phyloP scores from a whole-genome alignment of 352 stramenopile genomes.

The Globisporangium polare region DNA sequence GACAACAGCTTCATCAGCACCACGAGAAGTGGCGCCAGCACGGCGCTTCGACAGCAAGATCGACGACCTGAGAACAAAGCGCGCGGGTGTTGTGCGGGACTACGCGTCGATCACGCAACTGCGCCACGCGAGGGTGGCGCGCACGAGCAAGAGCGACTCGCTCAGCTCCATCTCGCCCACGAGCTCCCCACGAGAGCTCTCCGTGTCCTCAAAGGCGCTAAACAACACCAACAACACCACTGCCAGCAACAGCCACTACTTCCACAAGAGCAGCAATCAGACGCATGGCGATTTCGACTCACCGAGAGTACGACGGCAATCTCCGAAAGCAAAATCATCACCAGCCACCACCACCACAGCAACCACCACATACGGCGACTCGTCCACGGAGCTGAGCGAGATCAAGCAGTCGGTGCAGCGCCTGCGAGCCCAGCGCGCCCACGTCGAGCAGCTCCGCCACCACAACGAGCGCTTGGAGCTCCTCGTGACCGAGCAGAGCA shows the following conservation, averaged over 20 bases:
- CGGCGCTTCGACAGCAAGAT: constrained; percentile 12
- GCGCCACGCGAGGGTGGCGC: not conserved
- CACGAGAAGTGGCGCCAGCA: not conserved
- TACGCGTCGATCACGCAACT: constrained; percentile 6
- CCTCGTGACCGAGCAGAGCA: constrained; percentile 25
- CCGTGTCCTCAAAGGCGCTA: constrained; percentile 14
- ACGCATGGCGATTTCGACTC: not conserved
- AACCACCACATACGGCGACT: constrained; percentile 1
- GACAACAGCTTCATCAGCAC: not conserved
- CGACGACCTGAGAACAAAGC: constrained; percentile 15
- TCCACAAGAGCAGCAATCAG: not conserved
- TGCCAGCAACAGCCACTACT: not conserved
- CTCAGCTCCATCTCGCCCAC: constrained; percentile 26
- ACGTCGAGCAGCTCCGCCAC: constrained; percentile 46
- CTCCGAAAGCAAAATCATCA: constrained; percentile 1
- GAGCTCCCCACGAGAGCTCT: constrained; percentile 18
- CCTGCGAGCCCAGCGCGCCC: constrained; percentile 42
- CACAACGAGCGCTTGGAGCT: constrained; percentile 38
- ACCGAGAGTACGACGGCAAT: not conserved
- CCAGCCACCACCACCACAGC: not conserved
- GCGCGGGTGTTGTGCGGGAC: not conserved
- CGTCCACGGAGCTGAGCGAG: constrained; percentile 25
- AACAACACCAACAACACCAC: constrained; percentile 3
- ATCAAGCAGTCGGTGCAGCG: constrained; percentile 56
- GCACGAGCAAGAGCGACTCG: constrained; percentile 2